Conservation (phyloP, 2,329 filamentous ascomycete species). For the Dothideomycetes sp. region DNA sequence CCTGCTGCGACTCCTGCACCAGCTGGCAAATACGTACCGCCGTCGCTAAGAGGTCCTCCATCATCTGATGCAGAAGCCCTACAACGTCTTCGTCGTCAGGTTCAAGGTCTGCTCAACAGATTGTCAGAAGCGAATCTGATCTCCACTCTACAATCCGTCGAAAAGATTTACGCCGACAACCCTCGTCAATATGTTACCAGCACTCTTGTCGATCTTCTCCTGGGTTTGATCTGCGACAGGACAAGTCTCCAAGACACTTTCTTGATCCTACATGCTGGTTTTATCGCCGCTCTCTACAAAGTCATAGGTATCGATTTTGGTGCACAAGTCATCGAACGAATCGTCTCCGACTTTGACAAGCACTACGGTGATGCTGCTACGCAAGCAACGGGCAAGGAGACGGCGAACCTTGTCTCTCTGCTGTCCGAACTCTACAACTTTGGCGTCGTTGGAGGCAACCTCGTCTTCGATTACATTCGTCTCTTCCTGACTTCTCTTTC, state of each 20-base stretch:
- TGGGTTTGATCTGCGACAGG: constrained; percentile 69
- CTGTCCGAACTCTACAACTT: constrained; percentile 86
- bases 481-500: constrained; percentile 63
- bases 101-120: constrained; percentile 84
- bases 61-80: constrained; percentile 56
- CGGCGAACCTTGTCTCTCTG: constrained; percentile 69
- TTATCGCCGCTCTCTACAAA: constrained; percentile 79
- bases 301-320: constrained; percentile 81
- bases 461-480: constrained; percentile 86
- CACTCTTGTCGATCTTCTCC: constrained; percentile 63
- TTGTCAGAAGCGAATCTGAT: constrained; percentile 84
- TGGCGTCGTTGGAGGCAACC: constrained; percentile 67
- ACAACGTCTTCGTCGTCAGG: constrained; percentile 61
- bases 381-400: constrained; percentile 42
- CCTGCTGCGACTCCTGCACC: constrained; percentile 15
- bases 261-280: constrained; percentile 80
- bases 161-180: constrained; percentile 71
- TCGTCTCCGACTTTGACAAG: constrained; percentile 64
- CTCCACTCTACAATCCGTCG: constrained; percentile 71
- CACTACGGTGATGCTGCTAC: constrained; percentile 45
- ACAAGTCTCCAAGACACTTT: constrained; percentile 78
- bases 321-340: constrained; percentile 68
- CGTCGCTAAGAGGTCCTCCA: constrained; percentile 59
- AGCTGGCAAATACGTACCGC: constrained; percentile 73
- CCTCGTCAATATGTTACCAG: constrained; percentile 83